Conservation (phyloP, 805 yeast species). For the Limtongia smithiae region DNA sequence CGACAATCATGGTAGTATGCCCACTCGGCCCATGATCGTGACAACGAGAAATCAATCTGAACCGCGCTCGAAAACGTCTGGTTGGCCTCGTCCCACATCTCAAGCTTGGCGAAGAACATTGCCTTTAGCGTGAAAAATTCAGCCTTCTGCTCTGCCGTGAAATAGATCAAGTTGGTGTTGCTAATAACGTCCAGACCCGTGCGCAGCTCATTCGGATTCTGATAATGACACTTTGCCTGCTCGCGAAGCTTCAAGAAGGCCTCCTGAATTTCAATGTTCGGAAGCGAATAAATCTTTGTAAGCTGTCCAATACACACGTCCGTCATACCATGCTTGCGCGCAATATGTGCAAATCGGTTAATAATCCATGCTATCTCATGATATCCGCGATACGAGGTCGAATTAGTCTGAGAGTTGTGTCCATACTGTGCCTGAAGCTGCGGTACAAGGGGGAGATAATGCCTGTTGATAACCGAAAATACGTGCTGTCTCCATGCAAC, state of each 20-base stretch:
- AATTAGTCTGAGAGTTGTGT: slow-evolving; percentile 57
- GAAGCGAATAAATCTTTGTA: slow-evolving; percentile 89
- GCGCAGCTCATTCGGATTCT: slow-evolving; percentile 81
- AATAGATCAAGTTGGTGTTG: slow-evolving; percentile 91
- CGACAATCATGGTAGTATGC: slow-evolving; percentile 90
- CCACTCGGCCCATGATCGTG: slow-evolving; percentile 99
- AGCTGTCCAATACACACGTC: slow-evolving; percentile 92
- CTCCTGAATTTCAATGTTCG: slow-evolving; percentile 97
- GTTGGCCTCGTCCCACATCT: slow-evolving; percentile 90
- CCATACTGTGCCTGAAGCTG: slow-evolving; percentile 62
- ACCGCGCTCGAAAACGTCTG: slow-evolving; percentile 98
- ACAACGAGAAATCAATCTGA: slow-evolving; percentile 86
- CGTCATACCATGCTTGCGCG: slow-evolving; percentile 93
- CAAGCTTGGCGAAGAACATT: slow-evolving; percentile 89
- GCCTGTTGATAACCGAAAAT: slow-evolving; percentile 90
- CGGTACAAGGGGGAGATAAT: slow-evolving; percentile 88
- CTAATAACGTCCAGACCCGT: slow-evolving; percentile 97
- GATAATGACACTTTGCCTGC: slow-evolving; percentile 96
- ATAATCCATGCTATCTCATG: slow-evolving; percentile 99
- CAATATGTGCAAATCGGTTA: slow-evolving; percentile 96
- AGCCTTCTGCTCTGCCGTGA: slow-evolving; percentile 96
- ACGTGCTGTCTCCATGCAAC: slow-evolving; percentile 99
- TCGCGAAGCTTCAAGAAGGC: slow-evolving; percentile 93
- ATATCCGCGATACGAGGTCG: slow-evolving; percentile 95
- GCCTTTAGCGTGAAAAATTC: slow-evolving; percentile 97